Base-by-base conservation (phyloP, 176 grass and related monocot species). In the Metroxylon sagu region DNA sequence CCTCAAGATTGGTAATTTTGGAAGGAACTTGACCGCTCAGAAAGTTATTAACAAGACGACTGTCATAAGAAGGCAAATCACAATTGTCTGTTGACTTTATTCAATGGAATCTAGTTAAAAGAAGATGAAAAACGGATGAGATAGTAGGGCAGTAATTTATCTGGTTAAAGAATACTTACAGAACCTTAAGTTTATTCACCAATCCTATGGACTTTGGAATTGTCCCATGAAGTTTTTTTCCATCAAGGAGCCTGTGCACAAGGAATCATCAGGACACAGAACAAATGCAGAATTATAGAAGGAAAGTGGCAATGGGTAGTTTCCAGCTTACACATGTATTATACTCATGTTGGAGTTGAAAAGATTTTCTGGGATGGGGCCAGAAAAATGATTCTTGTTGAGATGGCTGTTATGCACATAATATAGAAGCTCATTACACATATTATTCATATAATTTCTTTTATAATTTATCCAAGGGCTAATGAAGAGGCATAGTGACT, bases 41-140 rank as follows among this genome's bases (percentile, higher is more conserved):
- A 59, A 1, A 0, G 50, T 95, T 95, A 15, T 74, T 4, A 57
- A 82, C 80, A 49, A 95, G 64, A 59, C 85, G 75, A 59, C 89
- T 95, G 64, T 29, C 28, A 10, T 12, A 59, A 64, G 63, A 19
- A 73, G 49, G 18, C 54, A 63, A 64, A 73, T 12, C 8, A 39
- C 35, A 39, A 39, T 39, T 39, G 12, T 39, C 35, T 56, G 82
- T 71, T 51, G 71, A 67, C 16, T 66, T 14, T 61, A 67, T 30
- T 23, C 17, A 60, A 30, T 54, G 76, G 3, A 61, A 67, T 12
- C 66, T 54, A 17, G 8, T 60, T 76, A 56, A 76, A 67, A 5
- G 57, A 69, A 0, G 3, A 60, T 12, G 23, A 55, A 56, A 6
- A 39, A 39, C 3, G 12, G 35, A 39, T 39, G 1, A 39, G 35